Evolutionary conservation across 495 filamentous ascomycete species (phyloP).

Genomic region (Neurospora tetraspora): DNA sequence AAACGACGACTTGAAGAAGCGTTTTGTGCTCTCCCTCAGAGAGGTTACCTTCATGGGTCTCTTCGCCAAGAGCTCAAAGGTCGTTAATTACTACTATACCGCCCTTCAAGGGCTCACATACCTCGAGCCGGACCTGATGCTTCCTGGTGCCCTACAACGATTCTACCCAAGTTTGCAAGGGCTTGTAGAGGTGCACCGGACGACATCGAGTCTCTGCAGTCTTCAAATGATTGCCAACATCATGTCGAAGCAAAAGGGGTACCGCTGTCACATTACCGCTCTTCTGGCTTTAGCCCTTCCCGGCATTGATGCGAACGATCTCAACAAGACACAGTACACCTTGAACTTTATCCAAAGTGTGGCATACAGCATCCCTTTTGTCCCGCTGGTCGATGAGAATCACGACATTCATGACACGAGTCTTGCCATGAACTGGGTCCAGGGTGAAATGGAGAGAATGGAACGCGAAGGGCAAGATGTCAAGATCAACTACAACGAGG

Average conservation of each 20-base stretch:
- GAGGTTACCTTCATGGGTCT: constrained; percentile 98
- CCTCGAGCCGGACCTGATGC: constrained; percentile 82
- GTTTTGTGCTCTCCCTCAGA: constrained; percentile 83
- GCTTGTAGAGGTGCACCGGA: constrained; percentile 93
- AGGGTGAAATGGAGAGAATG: constrained; percentile 84
- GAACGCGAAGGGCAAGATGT: constrained; percentile 77
- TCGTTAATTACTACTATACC: constrained; percentile 83
- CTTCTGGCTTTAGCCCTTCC: constrained; percentile 84
- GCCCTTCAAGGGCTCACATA: constrained; percentile 82
- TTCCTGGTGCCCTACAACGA: constrained; percentile 87
- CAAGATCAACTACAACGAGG: constrained; percentile 72
- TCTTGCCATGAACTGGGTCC: constrained; percentile 88
- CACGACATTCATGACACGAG: constrained; percentile 63
- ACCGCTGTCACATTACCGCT: constrained; percentile 89
- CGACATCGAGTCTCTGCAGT: constrained; percentile 83
- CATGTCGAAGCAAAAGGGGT: constrained; percentile 85
- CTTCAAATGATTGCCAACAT: constrained; percentile 80
- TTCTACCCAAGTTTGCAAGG: constrained; percentile 97
- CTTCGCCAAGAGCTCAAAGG: constrained; percentile 84
- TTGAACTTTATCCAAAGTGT: constrained; percentile 91
- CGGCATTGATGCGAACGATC: constrained; percentile 94
- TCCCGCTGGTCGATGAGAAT: constrained; percentile 62
- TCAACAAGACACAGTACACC: constrained; percentile 91
- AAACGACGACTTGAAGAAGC: constrained; percentile 66
- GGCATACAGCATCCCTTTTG: constrained; percentile 88